Evolutionary conservation across 2,329 filamentous ascomycete species (phyloP), one percentile per base, ranked within the genome.

Genomic region (Neurospora crassa): DNA sequence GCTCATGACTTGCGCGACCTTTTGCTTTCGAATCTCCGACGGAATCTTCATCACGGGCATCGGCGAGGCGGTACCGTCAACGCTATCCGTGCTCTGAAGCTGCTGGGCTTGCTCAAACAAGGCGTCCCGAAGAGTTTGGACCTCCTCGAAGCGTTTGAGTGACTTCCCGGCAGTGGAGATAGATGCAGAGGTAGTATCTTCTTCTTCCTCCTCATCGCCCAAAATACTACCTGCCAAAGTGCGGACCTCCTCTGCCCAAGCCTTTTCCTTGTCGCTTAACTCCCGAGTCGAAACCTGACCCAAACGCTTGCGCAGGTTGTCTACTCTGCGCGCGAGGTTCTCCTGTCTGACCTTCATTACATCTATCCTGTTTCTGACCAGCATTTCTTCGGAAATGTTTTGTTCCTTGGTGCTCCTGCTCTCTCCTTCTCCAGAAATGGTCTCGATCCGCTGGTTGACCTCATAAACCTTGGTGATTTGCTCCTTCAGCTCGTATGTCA

Each of bases 391-490:
- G 12, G 82, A 79, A 8, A 80, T 73, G 8, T 63, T 63, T 11
- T 34, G 6, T 34, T 63, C 53, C 53, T 63, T 63, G 53, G 24
- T 18, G 53, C 53, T 63, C 16, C 53, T 63, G 7, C 82, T 80
- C 71, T 87, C 84, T n/a, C 83, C 83, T 63, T 86, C 85, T 3
- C 88, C 88, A 6, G 86, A 88, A 71, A 93, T 87, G 53, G 84
- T 84, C 74, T 94, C 91, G 40, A 94, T 88, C 75, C 88, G 88
- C 47, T 84, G 82, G 77, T 88, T 88, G 53, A 92, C 85, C 76
- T 91, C 87, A 70, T 88, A 87, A 40, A 88, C 89, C 75, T 90
- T 89, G 73, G 82, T 82, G 34, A 94, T 86, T 78, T 94, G 91
- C 73, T 89, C 87, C 74, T 83, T 84, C 59, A 94, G 84, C 77